A percentile compares a stretch with the other conserved stretches of the same genome.
phyloP scores from a whole-genome alignment of 2,329 filamentous ascomycete species.

The Clonostachys sp. region DNA sequence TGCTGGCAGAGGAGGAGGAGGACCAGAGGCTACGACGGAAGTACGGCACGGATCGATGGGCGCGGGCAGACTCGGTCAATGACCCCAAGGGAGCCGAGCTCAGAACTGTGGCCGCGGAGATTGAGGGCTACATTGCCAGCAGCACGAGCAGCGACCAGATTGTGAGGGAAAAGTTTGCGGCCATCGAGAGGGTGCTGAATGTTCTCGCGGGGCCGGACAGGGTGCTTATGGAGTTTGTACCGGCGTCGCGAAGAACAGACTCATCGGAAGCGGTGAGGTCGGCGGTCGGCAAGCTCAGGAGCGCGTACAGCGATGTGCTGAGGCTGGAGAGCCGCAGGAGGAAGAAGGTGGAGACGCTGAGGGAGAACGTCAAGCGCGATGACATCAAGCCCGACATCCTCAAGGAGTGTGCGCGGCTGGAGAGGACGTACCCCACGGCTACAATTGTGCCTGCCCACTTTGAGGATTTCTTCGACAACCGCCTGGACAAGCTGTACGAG shows the following conservation, averaged over 20 bases:
- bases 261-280: slow-evolving; percentile 78
- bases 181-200: slow-evolving; percentile 69
- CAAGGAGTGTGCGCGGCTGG: slow-evolving; percentile 76
- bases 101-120: slow-evolving; percentile 55
- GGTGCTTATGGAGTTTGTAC: slow-evolving; percentile 82
- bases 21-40: slow-evolving; percentile 71
- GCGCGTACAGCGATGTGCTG: slow-evolving; percentile 78
- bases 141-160: slow-evolving; percentile 50
- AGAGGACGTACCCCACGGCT: slow-evolving; percentile 81
- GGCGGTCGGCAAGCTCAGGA: slow-evolving; percentile 72
- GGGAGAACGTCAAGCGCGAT: slow-evolving; percentile 76
- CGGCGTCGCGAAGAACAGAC: slow-evolving; percentile 73
- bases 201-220: slow-evolving; percentile 77
- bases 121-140: slow-evolving; percentile 78
- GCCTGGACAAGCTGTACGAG: slow-evolving; percentile 74
- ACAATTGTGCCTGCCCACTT: slow-evolving; percentile 85
- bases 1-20: slow-evolving; percentile 78
- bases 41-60: slow-evolving; percentile 86
- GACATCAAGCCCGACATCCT: slow-evolving; percentile 86
- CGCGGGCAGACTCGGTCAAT: slow-evolving; percentile 60
- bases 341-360: slow-evolving; percentile 73
- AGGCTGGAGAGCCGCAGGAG: slow-evolving; percentile 77
- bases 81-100: slow-evolving; percentile 52
- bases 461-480: slow-evolving; percentile 81
- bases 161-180: slow-evolving; percentile 74